Percentiles rank a stretch among this genome's conserved stretches.
Conservation (phyloP, 306 rosid genomes). For the Mucuna pruriens region DNA sequence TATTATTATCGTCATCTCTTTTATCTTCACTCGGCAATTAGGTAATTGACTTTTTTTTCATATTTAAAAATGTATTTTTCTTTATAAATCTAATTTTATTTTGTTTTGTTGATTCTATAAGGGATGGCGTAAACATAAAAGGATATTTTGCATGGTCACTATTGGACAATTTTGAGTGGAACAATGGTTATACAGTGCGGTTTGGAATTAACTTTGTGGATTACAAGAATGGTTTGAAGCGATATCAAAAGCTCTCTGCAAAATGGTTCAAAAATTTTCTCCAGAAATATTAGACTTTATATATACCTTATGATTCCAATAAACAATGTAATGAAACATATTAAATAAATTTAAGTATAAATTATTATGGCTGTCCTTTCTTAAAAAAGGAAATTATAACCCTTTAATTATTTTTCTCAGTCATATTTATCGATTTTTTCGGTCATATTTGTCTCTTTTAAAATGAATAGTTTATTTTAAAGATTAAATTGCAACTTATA, state of each 20-base stretch:
- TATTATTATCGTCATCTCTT: conserved; percentile 53
- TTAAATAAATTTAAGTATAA: no score
- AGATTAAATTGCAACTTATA: no score
- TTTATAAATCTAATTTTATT: neutral
- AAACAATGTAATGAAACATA: neutral
- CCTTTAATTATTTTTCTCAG: no score
- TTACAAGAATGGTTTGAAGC: conserved; percentile 40
- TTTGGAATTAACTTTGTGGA: conserved; percentile 63
- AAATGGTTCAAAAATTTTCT: conserved; percentile 65
- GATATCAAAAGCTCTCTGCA: conserved; percentile 60
- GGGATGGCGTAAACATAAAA: conserved; percentile 57
- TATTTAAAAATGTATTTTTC: neutral
- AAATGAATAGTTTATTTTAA: no score
- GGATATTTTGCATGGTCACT: conserved; percentile 74
- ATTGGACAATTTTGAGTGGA: conserved; percentile 72
- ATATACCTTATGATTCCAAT: neutral
- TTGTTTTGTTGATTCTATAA: neutral
- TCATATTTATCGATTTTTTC: neutral
- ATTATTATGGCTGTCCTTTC: no score
- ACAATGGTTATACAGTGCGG: conserved; percentile 45
- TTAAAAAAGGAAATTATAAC: no score
- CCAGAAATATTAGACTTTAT: neutral
- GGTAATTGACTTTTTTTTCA: conserved; percentile 30
- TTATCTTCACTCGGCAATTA: conserved; percentile 52
- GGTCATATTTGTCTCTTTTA: neutral